A percentile compares a stretch with the other conserved stretches of the same genome.
phyloP scores from a whole-genome alignment of 768 basidiomycete species.

The Russula ochroleuca region DNA sequence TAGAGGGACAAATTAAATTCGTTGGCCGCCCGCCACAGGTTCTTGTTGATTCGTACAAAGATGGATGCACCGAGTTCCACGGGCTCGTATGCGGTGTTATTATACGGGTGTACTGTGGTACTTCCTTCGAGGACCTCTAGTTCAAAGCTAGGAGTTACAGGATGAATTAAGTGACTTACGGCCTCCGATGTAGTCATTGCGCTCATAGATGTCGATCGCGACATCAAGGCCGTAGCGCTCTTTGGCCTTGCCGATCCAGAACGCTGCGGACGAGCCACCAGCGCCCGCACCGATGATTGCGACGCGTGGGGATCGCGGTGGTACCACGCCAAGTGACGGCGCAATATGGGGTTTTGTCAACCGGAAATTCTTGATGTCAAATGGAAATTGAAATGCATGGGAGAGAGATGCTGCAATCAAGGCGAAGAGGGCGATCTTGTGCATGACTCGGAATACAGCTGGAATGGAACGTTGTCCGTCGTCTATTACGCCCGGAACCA shows the following conservation, averaged over 20 bases:
- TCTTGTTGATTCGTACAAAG: conserved; percentile 73
- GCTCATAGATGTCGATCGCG: conserved; percentile 83
- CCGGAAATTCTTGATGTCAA: conserved; percentile 37
- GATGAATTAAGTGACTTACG: conserved; percentile 48
- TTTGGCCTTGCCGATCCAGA: conserved; percentile 77
- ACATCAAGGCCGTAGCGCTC: conserved; percentile 64
- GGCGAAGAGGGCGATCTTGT: not conserved
- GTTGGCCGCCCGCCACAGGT: conserved; percentile 66
- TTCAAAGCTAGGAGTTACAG: not conserved
- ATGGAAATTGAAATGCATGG: conserved; percentile 45
- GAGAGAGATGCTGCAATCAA: not conserved
- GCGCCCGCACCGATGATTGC: conserved; percentile 92
- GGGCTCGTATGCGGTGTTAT: conserved; percentile 50
- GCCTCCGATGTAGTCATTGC: conserved; percentile 71
- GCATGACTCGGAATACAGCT: not conserved
- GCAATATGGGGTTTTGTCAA: not conserved
- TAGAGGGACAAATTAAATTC: conserved; percentile 69
- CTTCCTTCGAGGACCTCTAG: conserved; percentile 51
- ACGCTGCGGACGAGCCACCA: conserved; percentile 77
- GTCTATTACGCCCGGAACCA: too few relatives aligned
- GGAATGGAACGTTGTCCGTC: too few relatives aligned
- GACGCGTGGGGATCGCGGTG: conserved; percentile 40
- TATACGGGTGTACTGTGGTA: conserved; percentile 71
- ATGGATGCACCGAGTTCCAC: conserved; percentile 85
- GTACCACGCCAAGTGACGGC: not conserved